Evolutionary conservation across 345 rosid genomes (phyloP), one percentile per base, ranked within the genome.

Genomic region (Brassica cretica): DNA sequence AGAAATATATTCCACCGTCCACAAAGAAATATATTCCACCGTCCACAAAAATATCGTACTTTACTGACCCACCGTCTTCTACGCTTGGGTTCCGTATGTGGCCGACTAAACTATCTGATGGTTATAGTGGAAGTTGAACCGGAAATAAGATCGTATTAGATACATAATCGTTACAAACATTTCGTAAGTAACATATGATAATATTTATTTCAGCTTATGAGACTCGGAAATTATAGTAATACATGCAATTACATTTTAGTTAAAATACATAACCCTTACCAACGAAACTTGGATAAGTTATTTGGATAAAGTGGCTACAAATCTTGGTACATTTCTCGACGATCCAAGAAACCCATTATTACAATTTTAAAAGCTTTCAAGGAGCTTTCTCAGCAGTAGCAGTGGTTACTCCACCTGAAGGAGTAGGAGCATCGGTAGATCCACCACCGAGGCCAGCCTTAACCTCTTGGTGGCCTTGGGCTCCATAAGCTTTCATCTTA

Each of bases 391-490:
- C 59, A 53, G 44, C 39, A n/a, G 30, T 8, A 21, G 39, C 53
- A 41, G 84, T 56, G 41, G 85, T 27, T 10, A 64, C 81, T 8
- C 83, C 82, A 8, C 89, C 89, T 0, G 94, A 74, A 70, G 80
- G 89, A 76, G 92, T 88, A 24, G 97, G 91, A 25, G 93, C 91
- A 44, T 89, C 97, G 71, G 92, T 89, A 77, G 87, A 35, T n/a
- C 89, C 88, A 39, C 87, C 89, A 1, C 91, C 92, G 0, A 79
- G 87, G 74, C 90, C 89, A 18, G 85, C 62, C 63, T 78, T 79
- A 4, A 90, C 89, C n/a, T 84, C 78, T 14, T 46, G 80, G 69
- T 87, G 94, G 25, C 94, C 93, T 77, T 88, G 60, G 2, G 89
- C 80, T 73, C 91, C 90, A 71, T 90, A 92, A 1, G 78, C 92